phyloP scores from a whole-genome alignment of 2,329 filamentous ascomycete species.

The Trichoderma koningii region DNA sequence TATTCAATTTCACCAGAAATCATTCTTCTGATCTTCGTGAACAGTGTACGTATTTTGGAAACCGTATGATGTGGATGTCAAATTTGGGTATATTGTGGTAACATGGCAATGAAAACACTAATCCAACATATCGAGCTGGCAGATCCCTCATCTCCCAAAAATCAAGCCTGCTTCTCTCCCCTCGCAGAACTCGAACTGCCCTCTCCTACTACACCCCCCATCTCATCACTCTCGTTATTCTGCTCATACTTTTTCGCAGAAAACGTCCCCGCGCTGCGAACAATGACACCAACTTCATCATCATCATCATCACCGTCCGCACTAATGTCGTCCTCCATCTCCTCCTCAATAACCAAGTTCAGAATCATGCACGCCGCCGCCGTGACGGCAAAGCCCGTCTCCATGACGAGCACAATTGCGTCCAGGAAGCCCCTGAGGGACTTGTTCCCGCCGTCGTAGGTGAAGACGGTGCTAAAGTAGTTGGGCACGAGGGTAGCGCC shows the following conservation, averaged over 20 bases:
- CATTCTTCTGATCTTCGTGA: not conserved
- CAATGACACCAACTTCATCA: conserved; percentile 20
- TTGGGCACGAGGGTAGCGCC: conserved; percentile 66
- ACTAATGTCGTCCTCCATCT: conserved; percentile 63
- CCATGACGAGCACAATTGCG: conserved; percentile 71
- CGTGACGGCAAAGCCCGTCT: conserved; percentile 74
- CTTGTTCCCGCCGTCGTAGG: conserved; percentile 67
- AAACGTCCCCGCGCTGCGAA: conserved; percentile 22
- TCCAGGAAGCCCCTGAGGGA: conserved; percentile 73
- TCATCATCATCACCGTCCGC: conserved; percentile 30
- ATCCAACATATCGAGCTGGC: not conserved
- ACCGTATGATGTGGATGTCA: too few relatives aligned
- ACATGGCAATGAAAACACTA: not conserved
- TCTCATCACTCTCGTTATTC: conserved; percentile 30
- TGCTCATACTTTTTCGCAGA: conserved; percentile 32
- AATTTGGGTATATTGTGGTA: not conserved
- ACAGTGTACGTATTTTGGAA: not conserved
- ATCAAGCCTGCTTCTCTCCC: conserved; percentile 21
- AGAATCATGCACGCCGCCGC: conserved; percentile 72
- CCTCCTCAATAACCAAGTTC: conserved; percentile 72
- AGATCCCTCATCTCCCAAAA: not conserved
- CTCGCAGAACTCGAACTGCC: not conserved
- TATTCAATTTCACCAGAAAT: not conserved
- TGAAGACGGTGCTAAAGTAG: conserved; percentile 73
- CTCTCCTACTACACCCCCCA: not conserved